Conservation (phyloP, 2,329 filamentous ascomycete genomes). For the Eutypa lata region DNA sequence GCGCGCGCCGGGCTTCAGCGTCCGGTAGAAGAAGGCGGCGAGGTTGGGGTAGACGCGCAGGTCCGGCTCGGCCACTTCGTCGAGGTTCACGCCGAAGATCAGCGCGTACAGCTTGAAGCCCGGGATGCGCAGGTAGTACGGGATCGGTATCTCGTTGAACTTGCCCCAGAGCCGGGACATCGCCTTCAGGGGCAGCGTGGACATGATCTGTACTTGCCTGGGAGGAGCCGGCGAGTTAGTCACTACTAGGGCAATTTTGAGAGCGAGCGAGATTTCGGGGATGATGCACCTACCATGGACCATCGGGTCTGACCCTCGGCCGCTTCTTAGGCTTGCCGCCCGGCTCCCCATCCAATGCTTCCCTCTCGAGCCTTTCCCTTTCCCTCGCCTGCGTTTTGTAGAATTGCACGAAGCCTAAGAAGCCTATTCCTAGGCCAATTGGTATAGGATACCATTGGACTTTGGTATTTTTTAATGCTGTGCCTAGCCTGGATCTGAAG, state of each 20-base stretch:
- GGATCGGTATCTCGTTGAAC: constrained; percentile 87
- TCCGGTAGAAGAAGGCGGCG: constrained; percentile 95
- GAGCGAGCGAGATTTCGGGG: no score
- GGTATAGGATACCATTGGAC: constrained; percentile 91
- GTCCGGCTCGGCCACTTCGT: constrained; percentile 84
- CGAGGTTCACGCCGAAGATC: constrained; percentile 86
- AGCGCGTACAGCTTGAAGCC: constrained; percentile 90
- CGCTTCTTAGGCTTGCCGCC: constrained; percentile 47
- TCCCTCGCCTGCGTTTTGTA: constrained; percentile 67
- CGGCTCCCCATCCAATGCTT: constrained; percentile 38
- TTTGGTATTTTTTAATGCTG: constrained; percentile 49
- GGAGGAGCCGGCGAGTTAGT: no score
- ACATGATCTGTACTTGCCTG: constrained; percentile 89
- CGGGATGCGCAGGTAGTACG: constrained; percentile 81
- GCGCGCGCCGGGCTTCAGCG: constrained; percentile 81
- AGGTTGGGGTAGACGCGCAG: constrained; percentile 89
- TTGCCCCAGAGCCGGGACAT: constrained; percentile 84
- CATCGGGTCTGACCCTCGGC: constrained; percentile 70
- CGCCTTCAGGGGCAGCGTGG: constrained; percentile 85
- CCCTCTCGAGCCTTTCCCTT: constrained; percentile 48
- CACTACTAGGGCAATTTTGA: not conserved
- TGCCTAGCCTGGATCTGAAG: constrained; percentile 50
- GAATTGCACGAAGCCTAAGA: constrained; percentile 79
- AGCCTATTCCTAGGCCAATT: constrained; percentile 78
- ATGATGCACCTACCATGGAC: constrained; percentile 77